Conservation (phyloP, 306 rosid species). For the Quercus parvula region DNA sequence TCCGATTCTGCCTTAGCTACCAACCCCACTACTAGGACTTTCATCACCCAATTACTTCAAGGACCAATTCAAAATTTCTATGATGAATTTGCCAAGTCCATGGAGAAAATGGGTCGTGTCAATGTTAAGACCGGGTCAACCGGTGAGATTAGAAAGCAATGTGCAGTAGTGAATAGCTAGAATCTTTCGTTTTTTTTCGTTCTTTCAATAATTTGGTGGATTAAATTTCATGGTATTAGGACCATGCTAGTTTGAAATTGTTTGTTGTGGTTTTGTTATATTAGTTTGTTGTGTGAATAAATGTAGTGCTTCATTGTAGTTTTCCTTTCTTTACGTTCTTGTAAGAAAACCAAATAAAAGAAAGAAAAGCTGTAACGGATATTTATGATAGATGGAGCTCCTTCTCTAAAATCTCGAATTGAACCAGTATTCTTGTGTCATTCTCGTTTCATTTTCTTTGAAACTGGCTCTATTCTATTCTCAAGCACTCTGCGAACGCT, state of each 20-base stretch:
- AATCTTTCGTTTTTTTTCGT: not conserved
- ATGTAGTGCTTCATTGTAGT: not conserved
- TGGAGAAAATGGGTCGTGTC: constrained; percentile 77
- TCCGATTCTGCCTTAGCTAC: constrained; percentile 74
- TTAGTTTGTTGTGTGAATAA: not conserved
- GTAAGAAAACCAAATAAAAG: not conserved
- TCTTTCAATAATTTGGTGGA: not conserved
- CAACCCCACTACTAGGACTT: constrained; percentile 43
- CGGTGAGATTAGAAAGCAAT: constrained; percentile 81
- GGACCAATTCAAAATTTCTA: constrained; percentile 55
- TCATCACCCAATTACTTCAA: constrained; percentile 40
- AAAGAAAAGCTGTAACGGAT: not conserved
- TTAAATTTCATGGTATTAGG: not conserved
- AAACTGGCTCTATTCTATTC: no score
- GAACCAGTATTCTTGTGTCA: not conserved
- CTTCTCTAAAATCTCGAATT: not conserved
- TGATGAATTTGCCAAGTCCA: constrained; percentile 53
- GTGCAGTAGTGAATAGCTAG: constrained; percentile 64
- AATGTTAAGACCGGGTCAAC: constrained; percentile 66
- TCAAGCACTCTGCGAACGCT: no score
- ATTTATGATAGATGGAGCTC: not conserved
- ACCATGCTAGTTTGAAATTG: not conserved
- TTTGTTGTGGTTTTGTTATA: not conserved
- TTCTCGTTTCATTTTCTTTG: no score
- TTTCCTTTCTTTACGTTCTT: not conserved